phyloP scores from a whole-genome alignment of 495 filamentous ascomycete genomes.

The Platismatia glauca region DNA sequence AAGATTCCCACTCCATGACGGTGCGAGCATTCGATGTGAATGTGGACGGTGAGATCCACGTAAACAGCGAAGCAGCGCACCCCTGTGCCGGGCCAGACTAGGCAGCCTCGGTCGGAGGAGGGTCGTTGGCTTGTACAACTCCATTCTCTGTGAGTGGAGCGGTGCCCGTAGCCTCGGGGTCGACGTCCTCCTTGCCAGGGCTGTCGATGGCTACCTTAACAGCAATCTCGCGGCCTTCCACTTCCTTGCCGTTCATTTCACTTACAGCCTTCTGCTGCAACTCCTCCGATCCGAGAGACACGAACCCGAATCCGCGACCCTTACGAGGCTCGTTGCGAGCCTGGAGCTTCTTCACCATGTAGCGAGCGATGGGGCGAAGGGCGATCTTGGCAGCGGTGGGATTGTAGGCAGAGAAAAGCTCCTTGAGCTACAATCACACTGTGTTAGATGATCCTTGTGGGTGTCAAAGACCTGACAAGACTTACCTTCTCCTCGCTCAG shows the following conservation, averaged over 20 bases:
- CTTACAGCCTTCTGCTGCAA: conserved; percentile 89
- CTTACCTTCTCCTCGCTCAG: conserved; percentile 90
- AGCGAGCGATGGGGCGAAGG: conserved; percentile 93
- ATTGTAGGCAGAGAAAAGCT: conserved; percentile 82
- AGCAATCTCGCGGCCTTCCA: conserved; percentile 96
- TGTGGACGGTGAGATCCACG: not conserved
- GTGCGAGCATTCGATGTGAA: conserved; percentile 8
- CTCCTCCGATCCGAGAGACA: conserved; percentile 90
- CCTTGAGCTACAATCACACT: conserved; percentile 70
- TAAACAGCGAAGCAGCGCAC: conserved; percentile 7
- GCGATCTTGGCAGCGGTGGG: conserved; percentile 95
- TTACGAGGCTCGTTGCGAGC: conserved; percentile 96
- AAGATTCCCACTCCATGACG: conserved; percentile 4
- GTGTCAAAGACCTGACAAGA: conserved; percentile 3
- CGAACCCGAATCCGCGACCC: conserved; percentile 98
- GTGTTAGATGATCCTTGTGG: conserved; percentile 33
- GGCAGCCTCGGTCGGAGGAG: conserved; percentile 32
- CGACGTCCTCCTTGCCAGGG: conserved; percentile 95
- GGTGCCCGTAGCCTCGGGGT: conserved; percentile 42
- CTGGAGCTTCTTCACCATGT: conserved; percentile 99
- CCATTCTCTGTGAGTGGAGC: conserved; percentile 29
- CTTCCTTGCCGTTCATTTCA: conserved; percentile 98
- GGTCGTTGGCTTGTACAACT: conserved; percentile 35
- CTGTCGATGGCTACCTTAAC: conserved; percentile 99
- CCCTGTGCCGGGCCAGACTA: conserved; percentile 27